Evolutionary conservation across 495 filamentous ascomycete genomes (phyloP), one percentile per base, ranked within the genome.

Genomic region (Hyaloscypha bicolor): DNA sequence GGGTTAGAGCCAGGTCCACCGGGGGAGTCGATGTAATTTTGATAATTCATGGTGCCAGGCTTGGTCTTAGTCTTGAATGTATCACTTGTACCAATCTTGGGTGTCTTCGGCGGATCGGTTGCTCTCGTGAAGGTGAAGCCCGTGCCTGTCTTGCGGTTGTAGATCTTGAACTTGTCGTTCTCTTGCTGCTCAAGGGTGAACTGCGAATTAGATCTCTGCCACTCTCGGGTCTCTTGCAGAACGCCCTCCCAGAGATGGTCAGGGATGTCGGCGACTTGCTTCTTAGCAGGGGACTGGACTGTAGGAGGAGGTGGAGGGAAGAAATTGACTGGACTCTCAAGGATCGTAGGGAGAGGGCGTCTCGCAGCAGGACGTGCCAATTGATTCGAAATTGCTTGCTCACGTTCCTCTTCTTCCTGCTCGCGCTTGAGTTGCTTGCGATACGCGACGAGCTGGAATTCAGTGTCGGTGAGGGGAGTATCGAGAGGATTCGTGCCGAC

Each of bases 1-100:
- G 66, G 63, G 37, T 72, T 70, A 1, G 39, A 29, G 11, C 45
- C 21, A 48, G 61, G 35, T 9, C 62, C 62, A 22, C 37, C 45
- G 11, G 67, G 60, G 2, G 51, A 48, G 29, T 74, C 72, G n/a
- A 58, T 42, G 32, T 74, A 74, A 33, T 71, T 69, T 35, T 68
- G 64, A 25, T 63, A 73, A 32, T 59, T 68, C 67, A 67, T 69
- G 16, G 9, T 48, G 9, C 8, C 42, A 14, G 16, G 11, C 4
- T 4, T 6, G 9, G 9, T 4, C 11, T 48, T 14, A 1, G 8
- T 48, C 11, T 14, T 48, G 35, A 37, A 37, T 37, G 12, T 12
- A 37, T 6, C 8, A 12, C 16, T 48, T 14, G 42, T 19, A 48
- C 9, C 11, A 19, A 48, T 14, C 42, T 48, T 48, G 16, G 42